A percentile compares a stretch with the other conserved stretches of the same genome.
phyloP scores from a whole-genome alignment of 2,329 filamentous ascomycete species.

The Pestalotiopsis sp. region DNA sequence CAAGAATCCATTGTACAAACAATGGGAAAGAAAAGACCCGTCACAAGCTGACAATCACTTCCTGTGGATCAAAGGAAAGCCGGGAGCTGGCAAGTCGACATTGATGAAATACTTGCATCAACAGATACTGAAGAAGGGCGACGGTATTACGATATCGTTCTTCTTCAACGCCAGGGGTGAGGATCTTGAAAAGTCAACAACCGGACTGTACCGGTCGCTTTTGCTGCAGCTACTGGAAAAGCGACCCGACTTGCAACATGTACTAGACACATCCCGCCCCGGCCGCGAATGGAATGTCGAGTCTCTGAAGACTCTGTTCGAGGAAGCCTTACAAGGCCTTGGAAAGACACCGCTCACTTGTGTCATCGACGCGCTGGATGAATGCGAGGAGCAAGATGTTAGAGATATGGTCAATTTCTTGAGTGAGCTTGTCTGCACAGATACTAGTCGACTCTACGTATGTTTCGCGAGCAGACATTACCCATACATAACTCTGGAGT shows the following conservation, averaged over 20 bases:
- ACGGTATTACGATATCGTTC: constrained; percentile 31
- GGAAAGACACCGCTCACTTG: constrained; percentile 10
- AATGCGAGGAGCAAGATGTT: constrained; percentile 19
- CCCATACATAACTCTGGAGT: constrained; percentile 36
- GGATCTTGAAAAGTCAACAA: constrained; percentile 40
- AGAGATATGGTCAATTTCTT: constrained; percentile 20
- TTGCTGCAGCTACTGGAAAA: constrained; percentile 42
- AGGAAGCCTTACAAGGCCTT: constrained; percentile 8
- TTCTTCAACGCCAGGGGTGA: constrained; percentile 50
- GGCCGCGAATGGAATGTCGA: constrained; percentile 2
- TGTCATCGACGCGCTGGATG: constrained; percentile 23
- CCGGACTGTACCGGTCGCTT: constrained; percentile 49
- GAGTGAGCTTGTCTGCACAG: not conserved
- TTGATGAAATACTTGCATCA: constrained; percentile 12
- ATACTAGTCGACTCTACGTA: constrained; percentile 34
- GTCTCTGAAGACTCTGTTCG: constrained; percentile 12
- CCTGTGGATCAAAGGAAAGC: constrained; percentile 13
- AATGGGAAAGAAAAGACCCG: not conserved
- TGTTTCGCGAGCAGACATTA: constrained; percentile 40
- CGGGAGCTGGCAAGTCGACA: constrained; percentile 12
- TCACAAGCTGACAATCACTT: not conserved
- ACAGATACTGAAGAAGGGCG: constrained; percentile 28
- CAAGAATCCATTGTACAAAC: not conserved
- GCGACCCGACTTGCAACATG: constrained; percentile 28
- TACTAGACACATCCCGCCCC: constrained; percentile 22